phyloP scores from a whole-genome alignment of 768 basidiomycete genomes.

The Mycena vitilis region DNA sequence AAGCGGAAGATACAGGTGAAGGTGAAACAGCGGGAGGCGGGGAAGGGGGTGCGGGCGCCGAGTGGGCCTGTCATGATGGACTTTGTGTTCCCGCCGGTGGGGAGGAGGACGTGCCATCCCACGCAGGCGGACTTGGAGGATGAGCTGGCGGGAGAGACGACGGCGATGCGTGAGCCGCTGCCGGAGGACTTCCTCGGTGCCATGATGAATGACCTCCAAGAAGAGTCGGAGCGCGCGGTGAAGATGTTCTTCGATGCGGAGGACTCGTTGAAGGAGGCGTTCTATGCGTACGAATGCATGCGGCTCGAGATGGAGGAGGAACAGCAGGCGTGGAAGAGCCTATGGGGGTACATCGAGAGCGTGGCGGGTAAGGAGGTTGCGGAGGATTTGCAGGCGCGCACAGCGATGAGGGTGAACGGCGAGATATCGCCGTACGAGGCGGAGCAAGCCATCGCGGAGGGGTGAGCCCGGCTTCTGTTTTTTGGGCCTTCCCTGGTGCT shows the following conservation, averaged over 20 bases:
- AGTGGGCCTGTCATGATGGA: constrained; percentile 2
- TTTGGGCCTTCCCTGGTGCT: not conserved
- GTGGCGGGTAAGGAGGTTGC: constrained; percentile 16
- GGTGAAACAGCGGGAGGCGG: no score
- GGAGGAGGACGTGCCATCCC: not conserved
- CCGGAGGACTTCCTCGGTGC: constrained; percentile 18
- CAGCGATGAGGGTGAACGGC: not conserved
- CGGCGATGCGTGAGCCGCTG: not conserved
- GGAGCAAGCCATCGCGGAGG: not conserved
- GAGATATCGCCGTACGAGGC: constrained; percentile 16
- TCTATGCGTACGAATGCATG: constrained; percentile 17
- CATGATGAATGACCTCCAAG: constrained; percentile 16
- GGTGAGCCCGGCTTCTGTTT: not conserved
- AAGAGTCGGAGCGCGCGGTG: constrained; percentile 12
- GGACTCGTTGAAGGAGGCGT: constrained; percentile 7
- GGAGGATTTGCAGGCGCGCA: not conserved
- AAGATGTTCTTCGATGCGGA: constrained; percentile 15
- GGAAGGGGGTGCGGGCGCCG: no score
- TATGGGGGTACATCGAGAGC: constrained; percentile 9
- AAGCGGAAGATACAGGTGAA: not conserved
- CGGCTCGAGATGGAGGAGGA: constrained; percentile 16
- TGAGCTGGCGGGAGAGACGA: not conserved
- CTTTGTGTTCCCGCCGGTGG: constrained; percentile 15
- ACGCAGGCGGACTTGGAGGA: not conserved
- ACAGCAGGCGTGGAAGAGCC: constrained; percentile 10